A percentile compares a stretch with the other conserved stretches of the same genome.
Evolutionary conservation across 2,329 filamentous ascomycete species (phyloP).

Genomic region (Aspergillus sp.): DNA sequence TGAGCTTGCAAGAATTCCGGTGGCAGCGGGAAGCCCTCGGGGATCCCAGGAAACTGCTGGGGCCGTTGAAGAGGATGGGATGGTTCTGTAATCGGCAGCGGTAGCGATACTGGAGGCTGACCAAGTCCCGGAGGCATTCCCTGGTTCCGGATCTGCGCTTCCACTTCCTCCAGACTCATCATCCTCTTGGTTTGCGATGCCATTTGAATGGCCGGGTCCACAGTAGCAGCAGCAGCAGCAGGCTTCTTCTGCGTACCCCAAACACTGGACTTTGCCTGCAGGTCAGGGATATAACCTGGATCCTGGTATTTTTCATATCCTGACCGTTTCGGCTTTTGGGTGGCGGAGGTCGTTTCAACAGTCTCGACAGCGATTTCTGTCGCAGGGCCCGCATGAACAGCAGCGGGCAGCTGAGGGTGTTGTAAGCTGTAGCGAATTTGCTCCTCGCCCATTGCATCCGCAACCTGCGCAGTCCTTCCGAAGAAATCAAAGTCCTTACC

Average conservation of each 20-base stretch:
- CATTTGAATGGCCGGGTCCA: constrained; percentile 12
- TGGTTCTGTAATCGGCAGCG: constrained; percentile 23
- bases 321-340: constrained; percentile 60
- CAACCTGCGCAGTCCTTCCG: constrained; percentile 81
- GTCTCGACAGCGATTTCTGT: constrained; percentile 38
- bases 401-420: constrained; percentile 51
- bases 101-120: constrained; percentile 22
- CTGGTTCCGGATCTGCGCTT: constrained; percentile 81
- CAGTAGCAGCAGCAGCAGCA: neutral
- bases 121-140: constrained; percentile 28
- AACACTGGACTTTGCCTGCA: constrained; percentile 87
- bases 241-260: constrained; percentile 65
- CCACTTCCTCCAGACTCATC: constrained; percentile 94
- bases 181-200: constrained; percentile 62
- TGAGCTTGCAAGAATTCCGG: constrained; percentile 46
- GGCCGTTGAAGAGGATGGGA: constrained; percentile 26
- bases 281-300: constrained; percentile 76
- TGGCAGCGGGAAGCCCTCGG: constrained; percentile 31
- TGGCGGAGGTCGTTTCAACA: constrained; percentile 31
- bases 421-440: constrained; percentile 78
- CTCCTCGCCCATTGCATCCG: constrained; percentile 84
- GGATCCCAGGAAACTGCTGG: constrained; percentile 25
- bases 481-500: constrained; percentile 98
- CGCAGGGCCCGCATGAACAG: constrained; percentile 29
- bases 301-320: constrained; percentile 92